A percentile compares a stretch with the other conserved stretches of the same genome.
These are phyloP conservation scores for Aspergillus biplanus DNA, from an alignment of 495 filamentous ascomycete species.

Conservation along the genomic window DNA sequence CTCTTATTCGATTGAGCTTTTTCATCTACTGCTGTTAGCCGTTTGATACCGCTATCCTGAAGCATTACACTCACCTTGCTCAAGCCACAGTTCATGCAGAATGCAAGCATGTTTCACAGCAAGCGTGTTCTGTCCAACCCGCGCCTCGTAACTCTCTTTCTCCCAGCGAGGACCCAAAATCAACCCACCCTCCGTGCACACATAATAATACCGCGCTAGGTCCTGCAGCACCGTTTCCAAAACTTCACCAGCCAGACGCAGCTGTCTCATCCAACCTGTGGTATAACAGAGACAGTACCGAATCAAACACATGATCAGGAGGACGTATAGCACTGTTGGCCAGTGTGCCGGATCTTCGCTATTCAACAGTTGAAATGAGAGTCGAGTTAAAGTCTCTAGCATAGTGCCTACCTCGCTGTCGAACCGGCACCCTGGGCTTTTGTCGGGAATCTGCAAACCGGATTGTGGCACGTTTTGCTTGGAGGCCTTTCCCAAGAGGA, in stretches of 20 bases:
- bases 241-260: neutral
- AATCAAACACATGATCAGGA: neutral
- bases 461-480: neutral
- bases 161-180: slow-evolving; percentile 3
- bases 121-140: neutral
- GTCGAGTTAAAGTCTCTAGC: neutral
- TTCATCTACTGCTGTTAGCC: neutral
- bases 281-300: neutral
- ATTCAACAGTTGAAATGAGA: slow-evolving; percentile 5
- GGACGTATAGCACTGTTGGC: slow-evolving; percentile 12
- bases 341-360: slow-evolving; percentile 3
- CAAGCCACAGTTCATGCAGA: slow-evolving; percentile 5
- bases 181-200: slow-evolving; percentile 1
- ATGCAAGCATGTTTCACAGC: slow-evolving; percentile 1
- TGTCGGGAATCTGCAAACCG: neutral
- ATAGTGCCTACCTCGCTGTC: neutral
- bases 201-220: slow-evolving; percentile 11
- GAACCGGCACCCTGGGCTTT: neutral
- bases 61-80: slow-evolving; percentile 6
- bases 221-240: neutral
- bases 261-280: neutral
- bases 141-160: neutral
- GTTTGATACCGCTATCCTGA: too few relatives aligned
- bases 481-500: neutral
- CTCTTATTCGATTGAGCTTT: neutral